A percentile compares a stretch with the other conserved stretches of the same genome.
phyloP scores from a whole-genome alignment of 2,329 filamentous ascomycete genomes.

The Periconia sp. region DNA sequence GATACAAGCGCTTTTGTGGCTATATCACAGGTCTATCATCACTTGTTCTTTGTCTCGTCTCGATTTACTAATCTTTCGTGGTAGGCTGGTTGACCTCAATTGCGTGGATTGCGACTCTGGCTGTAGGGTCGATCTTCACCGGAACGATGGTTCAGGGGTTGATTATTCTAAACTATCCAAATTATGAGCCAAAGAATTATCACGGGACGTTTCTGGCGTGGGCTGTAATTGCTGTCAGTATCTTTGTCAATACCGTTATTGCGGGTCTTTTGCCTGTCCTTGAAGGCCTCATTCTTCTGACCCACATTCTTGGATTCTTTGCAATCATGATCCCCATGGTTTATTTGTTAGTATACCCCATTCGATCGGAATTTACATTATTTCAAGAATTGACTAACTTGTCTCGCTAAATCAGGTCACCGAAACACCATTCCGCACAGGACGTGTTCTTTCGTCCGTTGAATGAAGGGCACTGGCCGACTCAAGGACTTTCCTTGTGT shows the following conservation, averaged over 20 bases:
- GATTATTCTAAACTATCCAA: constrained; percentile 2
- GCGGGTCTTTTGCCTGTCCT: constrained; percentile 45
- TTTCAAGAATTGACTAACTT: too few relatives aligned
- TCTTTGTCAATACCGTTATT: constrained; percentile 45
- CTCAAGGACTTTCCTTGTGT: too few relatives aligned
- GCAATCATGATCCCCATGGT: constrained; percentile 44
- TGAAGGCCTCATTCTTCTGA: constrained; percentile 47
- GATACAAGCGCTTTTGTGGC: too few relatives aligned
- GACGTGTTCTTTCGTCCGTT: too few relatives aligned
- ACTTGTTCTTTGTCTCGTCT: too few relatives aligned
- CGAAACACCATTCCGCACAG: too few relatives aligned
- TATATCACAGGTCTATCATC: too few relatives aligned
- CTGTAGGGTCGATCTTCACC: constrained; percentile 6
- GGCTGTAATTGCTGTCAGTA: constrained; percentile 39
- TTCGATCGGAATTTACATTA: too few relatives aligned
- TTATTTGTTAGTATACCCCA: too few relatives aligned
- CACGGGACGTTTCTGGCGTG: constrained; percentile 51
- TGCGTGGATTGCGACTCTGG: constrained; percentile 16
- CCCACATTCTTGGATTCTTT: constrained; percentile 53
- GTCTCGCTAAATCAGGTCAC: too few relatives aligned
- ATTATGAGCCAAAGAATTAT: constrained; percentile 41
- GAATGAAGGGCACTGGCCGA: too few relatives aligned
- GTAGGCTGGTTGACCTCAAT: constrained; percentile 15
- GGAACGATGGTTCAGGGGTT: constrained; percentile 10
- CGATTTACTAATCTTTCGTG: too few relatives aligned